phyloP scores from a whole-genome alignment of 2,329 filamentous ascomycete species.

The Daldinia sp. region DNA sequence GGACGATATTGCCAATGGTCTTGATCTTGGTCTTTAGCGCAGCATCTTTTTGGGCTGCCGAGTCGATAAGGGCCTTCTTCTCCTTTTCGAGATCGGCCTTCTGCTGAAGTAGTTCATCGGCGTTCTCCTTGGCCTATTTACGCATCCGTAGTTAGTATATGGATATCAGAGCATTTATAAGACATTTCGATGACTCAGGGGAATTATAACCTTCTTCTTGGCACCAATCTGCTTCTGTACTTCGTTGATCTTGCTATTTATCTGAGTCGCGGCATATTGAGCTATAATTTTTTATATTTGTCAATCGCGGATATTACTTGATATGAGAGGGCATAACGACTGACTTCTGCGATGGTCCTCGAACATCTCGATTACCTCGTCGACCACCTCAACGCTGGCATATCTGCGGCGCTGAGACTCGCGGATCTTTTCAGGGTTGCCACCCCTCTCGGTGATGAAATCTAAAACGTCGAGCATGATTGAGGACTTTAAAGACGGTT shows the following conservation, averaged over 20 bases:
- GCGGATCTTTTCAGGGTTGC: slow-evolving; percentile 90
- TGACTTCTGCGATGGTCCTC: slow-evolving; percentile 84
- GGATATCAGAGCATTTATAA: not conserved
- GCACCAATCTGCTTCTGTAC: slow-evolving; percentile 89
- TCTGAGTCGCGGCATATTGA: slow-evolving; percentile 82
- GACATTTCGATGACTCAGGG: slow-evolving; percentile 40
- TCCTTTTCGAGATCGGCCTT: slow-evolving; percentile 83
- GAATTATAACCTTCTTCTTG: slow-evolving; percentile 81
- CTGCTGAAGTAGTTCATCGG: slow-evolving; percentile 80
- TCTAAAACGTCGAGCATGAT: slow-evolving; percentile 70
- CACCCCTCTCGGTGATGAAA: slow-evolving; percentile 87
- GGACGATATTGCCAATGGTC: slow-evolving; percentile 90
- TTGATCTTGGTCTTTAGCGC: slow-evolving; percentile 82
- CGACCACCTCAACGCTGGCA: slow-evolving; percentile 85
- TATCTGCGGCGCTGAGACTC: slow-evolving; percentile 88
- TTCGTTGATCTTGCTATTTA: slow-evolving; percentile 86
- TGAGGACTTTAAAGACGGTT: slow-evolving; percentile 1
- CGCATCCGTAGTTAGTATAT: slow-evolving; percentile 14
- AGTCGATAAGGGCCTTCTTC: slow-evolving; percentile 82
- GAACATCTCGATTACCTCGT: slow-evolving; percentile 89
- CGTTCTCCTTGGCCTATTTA: slow-evolving; percentile 82
- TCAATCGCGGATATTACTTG: slow-evolving; percentile 16
- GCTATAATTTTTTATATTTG: slow-evolving; percentile 56
- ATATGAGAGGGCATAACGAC: slow-evolving; percentile 40
- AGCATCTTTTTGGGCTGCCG: slow-evolving; percentile 79